These are phyloP conservation scores for Papilionanthe hybrid DNA, from an alignment of 116 monocot genomes.

Conservation along the genomic window DNA sequence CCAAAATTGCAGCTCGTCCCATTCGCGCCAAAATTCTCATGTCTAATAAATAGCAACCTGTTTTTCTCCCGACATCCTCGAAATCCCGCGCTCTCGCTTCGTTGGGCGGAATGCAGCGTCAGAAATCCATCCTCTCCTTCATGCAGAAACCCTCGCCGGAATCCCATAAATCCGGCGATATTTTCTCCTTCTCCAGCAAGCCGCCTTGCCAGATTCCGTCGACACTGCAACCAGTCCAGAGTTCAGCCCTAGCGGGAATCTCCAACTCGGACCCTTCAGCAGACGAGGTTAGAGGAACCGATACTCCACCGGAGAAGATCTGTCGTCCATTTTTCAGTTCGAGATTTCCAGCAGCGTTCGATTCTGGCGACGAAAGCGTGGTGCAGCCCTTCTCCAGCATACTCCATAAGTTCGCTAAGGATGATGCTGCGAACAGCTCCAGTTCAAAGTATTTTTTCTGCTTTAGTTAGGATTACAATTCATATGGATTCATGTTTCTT, in stretches of 20 bases:
- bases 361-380: background rate
- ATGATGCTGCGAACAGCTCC: constrained; percentile 10
- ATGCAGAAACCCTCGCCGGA: constrained; percentile 48
- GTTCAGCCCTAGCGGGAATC: background rate
- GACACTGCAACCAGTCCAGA: background rate
- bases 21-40: too few relatives aligned
- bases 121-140: constrained; percentile 81
- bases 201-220: constrained; percentile 1
- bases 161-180: background rate
- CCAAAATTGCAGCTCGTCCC: too few relatives aligned
- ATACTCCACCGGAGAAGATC: constrained; percentile 75
- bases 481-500: constrained; percentile 2
- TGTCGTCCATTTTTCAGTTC: constrained; percentile 21
- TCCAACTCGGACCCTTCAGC: constrained; percentile 1
- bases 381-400: constrained; percentile 46
- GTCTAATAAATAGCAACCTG: too few relatives aligned
- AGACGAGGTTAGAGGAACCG: constrained; percentile 49
- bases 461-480: background rate
- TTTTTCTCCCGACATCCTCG: too few relatives aligned
- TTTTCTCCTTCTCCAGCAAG: background rate
- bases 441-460: constrained; percentile 10
- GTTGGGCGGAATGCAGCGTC: constrained; percentile 44
- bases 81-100: too few relatives aligned
- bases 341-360: constrained; percentile 2
- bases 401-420: constrained; percentile 57